phyloP scores from a whole-genome alignment of 192 early-diverging fungal genomes.

The Cetraspora pellucida region DNA sequence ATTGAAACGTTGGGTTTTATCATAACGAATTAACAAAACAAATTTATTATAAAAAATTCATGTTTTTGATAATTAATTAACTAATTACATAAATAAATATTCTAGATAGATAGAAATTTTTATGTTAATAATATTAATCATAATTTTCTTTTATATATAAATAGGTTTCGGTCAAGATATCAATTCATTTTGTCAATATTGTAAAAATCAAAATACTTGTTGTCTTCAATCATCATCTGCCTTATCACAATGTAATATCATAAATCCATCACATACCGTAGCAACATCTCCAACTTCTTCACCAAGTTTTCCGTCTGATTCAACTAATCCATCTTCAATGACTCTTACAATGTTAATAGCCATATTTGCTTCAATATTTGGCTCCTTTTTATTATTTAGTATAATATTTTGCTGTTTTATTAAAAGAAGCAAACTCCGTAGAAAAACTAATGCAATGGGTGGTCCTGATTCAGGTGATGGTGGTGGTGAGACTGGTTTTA shows the following conservation, averaged over 20 bases:
- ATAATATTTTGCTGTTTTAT: too few species aligned
- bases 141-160: neutral
- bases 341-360: neutral
- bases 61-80: too few species aligned
- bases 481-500: neutral
- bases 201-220: neutral
- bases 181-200: constrained; percentile 11
- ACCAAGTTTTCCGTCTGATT: neutral
- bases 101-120: too few species aligned
- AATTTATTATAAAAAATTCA: too few species aligned
- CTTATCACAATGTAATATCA: neutral
- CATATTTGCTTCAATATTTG: neutral
- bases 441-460: too few species aligned
- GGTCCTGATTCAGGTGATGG: neutral
- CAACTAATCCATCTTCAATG: neutral
- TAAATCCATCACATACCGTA: neutral
- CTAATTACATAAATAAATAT: too few species aligned
- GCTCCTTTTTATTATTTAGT: neutral
- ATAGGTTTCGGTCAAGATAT: constrained; percentile 1
- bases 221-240: neutral
- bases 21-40: too few species aligned
- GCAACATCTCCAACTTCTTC: neutral
- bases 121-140: constrained; percentile 1
- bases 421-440: neutral
- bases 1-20: too few species aligned